These are phyloP conservation scores for Kodamaea fungicola DNA, from an alignment of 1,139 yeast species.

Conservation along the genomic window DNA sequence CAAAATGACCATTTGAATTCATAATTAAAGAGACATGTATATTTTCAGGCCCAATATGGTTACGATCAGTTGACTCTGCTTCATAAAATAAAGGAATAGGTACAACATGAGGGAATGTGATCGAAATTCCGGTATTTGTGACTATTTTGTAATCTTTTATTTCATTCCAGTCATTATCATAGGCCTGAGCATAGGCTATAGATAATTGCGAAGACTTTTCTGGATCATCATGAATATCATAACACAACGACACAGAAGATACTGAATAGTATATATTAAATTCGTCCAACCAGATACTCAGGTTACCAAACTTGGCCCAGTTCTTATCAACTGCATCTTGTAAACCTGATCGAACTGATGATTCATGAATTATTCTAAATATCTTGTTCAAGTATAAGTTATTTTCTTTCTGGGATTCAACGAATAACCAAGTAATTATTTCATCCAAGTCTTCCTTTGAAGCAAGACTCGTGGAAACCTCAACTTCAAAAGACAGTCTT, in stretches of 20 bases:
- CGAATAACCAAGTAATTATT: no score
- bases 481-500: no score
- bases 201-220: no score
- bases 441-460: no score
- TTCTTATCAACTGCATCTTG: conserved; percentile 25
- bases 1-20: conserved; percentile 29
- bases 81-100: conserved; percentile 34
- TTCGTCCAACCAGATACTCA: conserved; percentile 38
- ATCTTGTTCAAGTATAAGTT: conserved; percentile 12
- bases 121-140: conserved; percentile 3
- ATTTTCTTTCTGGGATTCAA: conserved; percentile 6
- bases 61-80: conserved; percentile 14
- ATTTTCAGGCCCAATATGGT: conserved; percentile 41
- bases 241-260: conserved; percentile 29
- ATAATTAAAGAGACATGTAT: conserved; percentile 33
- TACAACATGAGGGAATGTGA: conserved; percentile 27
- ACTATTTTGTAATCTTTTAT: conserved; percentile 11
- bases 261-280: conserved; percentile 37
- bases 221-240: conserved; percentile 29
- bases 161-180: conserved; percentile 46
- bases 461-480: no score
- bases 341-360: conserved; percentile 17
- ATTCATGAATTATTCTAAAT: conserved; percentile 11
- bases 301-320: conserved; percentile 38
- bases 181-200: conserved; percentile 42